phyloP scores from a whole-genome alignment of 2,329 filamentous ascomycete species.

The Cytospora mali region DNA sequence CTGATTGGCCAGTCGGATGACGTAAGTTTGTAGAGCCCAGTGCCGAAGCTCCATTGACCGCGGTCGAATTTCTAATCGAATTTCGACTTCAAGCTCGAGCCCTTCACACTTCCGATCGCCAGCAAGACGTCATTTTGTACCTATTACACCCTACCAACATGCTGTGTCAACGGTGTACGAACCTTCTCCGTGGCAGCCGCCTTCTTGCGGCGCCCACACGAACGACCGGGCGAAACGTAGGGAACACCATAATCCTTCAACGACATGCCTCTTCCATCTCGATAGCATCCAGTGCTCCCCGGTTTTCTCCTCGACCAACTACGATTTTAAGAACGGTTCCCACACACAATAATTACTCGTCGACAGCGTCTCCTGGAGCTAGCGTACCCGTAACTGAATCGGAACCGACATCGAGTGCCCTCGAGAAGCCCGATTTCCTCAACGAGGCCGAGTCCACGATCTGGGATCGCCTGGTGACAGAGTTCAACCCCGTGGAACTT shows the following conservation, averaged over 20 bases:
- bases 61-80: constrained; percentile 1
- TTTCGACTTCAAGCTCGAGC: background rate
- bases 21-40: background rate
- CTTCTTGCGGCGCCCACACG: background rate
- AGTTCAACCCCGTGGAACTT: constrained; percentile 54
- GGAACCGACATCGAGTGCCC: constrained; percentile 25
- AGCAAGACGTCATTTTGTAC: background rate
- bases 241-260: constrained; percentile 4
- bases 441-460: constrained; percentile 61
- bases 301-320: background rate
- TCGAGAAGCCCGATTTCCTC: constrained; percentile 53
- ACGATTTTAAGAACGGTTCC: background rate
- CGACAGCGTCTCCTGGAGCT: constrained; percentile 33
- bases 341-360: constrained; percentile 29
- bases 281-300: background rate
- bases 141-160: background rate
- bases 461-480: constrained; percentile 55
- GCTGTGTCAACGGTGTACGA: constrained; percentile 23
- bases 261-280: constrained; percentile 4
- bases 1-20: constrained; percentile 17
- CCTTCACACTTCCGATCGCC: background rate
- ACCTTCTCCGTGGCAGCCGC: constrained; percentile 10
- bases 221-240: constrained; percentile 4
- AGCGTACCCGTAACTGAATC: constrained; percentile 35
- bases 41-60: constrained; percentile 8